phyloP scores from a whole-genome alignment of 2,329 filamentous ascomycete species.

The Graphilbum sp. region DNA sequence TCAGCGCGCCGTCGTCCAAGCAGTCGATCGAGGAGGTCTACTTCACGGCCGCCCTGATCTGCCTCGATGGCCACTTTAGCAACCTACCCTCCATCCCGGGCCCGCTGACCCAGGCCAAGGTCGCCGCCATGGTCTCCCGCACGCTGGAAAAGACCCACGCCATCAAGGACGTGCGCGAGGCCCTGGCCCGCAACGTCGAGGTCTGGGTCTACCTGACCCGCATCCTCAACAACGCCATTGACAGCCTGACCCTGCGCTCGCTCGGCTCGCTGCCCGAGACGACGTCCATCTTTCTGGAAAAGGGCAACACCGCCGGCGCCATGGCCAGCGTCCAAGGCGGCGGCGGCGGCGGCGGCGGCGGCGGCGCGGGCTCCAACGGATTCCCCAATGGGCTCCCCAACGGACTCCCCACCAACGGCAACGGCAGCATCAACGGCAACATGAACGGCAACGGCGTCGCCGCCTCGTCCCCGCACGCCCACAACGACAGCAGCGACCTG shows the following conservation, averaged over 20 bases:
- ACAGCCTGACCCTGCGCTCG: conserved; percentile 41
- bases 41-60: conserved; percentile 43
- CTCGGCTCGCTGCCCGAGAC: conserved; percentile 35
- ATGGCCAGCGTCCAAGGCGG: conserved; percentile 19
- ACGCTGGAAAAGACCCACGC: conserved; percentile 49
- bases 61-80: conserved; percentile 45
- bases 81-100: conserved; percentile 37
- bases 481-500: conserved; percentile 41
- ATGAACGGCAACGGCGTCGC: conserved; percentile 9
- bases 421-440: background rate
- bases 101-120: conserved; percentile 34
- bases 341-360: background rate
- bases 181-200: conserved; percentile 43
- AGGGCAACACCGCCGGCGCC: conserved; percentile 17
- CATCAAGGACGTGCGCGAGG: conserved; percentile 43
- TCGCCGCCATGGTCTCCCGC: conserved; percentile 39
- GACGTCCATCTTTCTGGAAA: conserved; percentile 24
- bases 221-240: conserved; percentile 44
- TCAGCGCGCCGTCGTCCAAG: conserved; percentile 10
- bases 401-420: background rate
- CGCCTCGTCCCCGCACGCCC: background rate
- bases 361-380: too few species aligned
- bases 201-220: conserved; percentile 50
- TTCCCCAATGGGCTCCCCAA: too few species aligned
- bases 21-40: conserved; percentile 47